These are phyloP conservation scores for Gossypium gossypioides DNA, from an alignment of 441 rosid genomes.

Conservation along the genomic window DNA sequence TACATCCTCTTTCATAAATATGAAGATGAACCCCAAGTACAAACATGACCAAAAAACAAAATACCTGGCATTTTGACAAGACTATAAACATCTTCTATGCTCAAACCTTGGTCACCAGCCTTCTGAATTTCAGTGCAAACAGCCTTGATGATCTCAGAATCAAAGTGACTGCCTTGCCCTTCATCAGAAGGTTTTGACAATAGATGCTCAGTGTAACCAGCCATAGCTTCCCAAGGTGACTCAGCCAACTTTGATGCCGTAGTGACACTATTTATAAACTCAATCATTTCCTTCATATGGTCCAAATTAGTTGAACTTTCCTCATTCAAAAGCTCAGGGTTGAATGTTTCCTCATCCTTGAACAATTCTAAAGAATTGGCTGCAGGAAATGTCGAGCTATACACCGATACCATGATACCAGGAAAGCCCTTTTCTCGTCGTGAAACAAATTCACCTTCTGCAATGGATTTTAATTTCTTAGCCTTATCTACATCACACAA, in stretches of 20 bases:
- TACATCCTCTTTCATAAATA: conserved; percentile 4
- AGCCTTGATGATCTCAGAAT: conserved; percentile 45
- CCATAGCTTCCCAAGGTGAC: conserved; percentile 76
- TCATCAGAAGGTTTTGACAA: conserved; percentile 31
- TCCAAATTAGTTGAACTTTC: conserved; percentile 31
- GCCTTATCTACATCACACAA: conserved; percentile 36
- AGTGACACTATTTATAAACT: conserved; percentile 28
- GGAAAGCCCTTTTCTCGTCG: conserved; percentile 97
- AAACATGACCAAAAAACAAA: neutral
- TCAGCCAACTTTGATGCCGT: conserved; percentile 30
- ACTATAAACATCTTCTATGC: conserved; percentile 48
- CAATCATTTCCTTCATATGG: conserved; percentile 32
- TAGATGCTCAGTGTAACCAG: conserved; percentile 39
- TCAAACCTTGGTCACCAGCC: conserved; percentile 93
- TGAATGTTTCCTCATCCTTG: conserved; percentile 32
- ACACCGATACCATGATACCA: conserved; percentile 54
- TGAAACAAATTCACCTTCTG: conserved; percentile 64
- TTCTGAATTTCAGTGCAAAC: conserved; percentile 55
- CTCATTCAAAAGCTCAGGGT: conserved; percentile 27
- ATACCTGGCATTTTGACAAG: conserved; percentile 39
- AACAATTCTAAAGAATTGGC: conserved; percentile 43
- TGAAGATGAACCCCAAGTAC: neutral
- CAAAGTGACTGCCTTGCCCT: conserved; percentile 23
- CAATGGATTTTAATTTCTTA: conserved; percentile 54
- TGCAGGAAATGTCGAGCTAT: conserved; percentile 35